Evolutionary conservation across 1,284 basidiomycete genomes (phyloP).

Genomic region (Microbotryum intermedium): DNA sequence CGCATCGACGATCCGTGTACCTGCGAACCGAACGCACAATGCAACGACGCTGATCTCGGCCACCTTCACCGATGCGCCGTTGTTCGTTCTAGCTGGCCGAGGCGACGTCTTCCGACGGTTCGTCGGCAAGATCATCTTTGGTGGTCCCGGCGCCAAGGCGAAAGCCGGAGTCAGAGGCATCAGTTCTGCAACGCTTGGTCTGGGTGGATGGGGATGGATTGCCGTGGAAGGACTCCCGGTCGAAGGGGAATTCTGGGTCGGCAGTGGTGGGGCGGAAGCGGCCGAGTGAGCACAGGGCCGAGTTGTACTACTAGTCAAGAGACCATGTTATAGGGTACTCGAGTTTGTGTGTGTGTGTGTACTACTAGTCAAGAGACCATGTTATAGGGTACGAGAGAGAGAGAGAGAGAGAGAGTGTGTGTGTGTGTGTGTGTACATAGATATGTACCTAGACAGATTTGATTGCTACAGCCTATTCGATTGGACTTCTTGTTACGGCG

Average conservation of each 20-base stretch:
- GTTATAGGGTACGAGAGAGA: too few relatives aligned
- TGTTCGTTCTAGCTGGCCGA: slow-evolving; percentile 24
- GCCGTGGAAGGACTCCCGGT: slow-evolving; percentile 18
- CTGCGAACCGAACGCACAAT: slow-evolving; percentile 22
- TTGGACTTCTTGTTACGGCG: too few relatives aligned
- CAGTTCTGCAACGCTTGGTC: slow-evolving; percentile 13
- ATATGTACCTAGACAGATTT: too few relatives aligned
- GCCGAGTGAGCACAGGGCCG: too few relatives aligned
- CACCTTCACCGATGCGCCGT: slow-evolving; percentile 23
- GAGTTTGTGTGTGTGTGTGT: too few relatives aligned
- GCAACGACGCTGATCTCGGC: slow-evolving; percentile 18
- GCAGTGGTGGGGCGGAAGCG: not conserved
- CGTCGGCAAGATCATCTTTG: slow-evolving; percentile 26
- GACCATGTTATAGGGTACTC: too few relatives aligned
- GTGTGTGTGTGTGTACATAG: too few relatives aligned
- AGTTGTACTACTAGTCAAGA: too few relatives aligned
- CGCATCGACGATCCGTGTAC: slow-evolving; percentile 20
- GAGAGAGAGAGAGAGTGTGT: too few relatives aligned
- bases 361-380: too few relatives aligned
- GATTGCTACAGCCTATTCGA: too few relatives aligned
- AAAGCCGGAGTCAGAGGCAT: slow-evolving; percentile 26
- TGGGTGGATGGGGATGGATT: slow-evolving; percentile 22
- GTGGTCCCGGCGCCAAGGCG: slow-evolving; percentile 4
- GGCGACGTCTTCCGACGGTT: slow-evolving; percentile 21
- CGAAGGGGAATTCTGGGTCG: slow-evolving; percentile 22